Conservation (phyloP, 345 rosid species). For the Triadica sebifera region DNA sequence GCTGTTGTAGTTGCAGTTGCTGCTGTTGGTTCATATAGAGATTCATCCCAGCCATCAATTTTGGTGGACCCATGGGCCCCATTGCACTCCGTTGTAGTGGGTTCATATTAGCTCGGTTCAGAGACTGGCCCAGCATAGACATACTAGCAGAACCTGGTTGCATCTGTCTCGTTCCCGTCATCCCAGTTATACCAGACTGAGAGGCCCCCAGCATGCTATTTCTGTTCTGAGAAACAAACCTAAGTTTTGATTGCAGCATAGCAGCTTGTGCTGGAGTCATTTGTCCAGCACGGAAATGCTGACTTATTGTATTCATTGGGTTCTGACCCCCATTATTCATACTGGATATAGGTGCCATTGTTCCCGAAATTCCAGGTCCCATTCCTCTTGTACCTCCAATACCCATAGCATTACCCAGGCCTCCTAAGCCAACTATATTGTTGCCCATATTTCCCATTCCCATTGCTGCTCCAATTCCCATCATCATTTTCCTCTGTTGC, state of each 20-base stretch:
- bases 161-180: conserved; percentile 67
- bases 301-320: conserved; percentile 54
- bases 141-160: conserved; percentile 56
- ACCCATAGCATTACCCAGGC: conserved; percentile 52
- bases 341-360: conserved; percentile 61
- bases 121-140: conserved; percentile 55
- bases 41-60: conserved; percentile 64
- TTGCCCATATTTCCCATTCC: conserved; percentile 63
- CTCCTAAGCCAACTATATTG: conserved; percentile 62
- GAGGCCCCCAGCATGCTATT: conserved; percentile 45
- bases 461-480: conserved; percentile 57
- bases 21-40: conserved; percentile 64
- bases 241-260: conserved; percentile 32
- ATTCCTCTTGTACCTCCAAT: conserved; percentile 70
- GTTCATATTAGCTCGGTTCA: conserved; percentile 59
- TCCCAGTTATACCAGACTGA: conserved; percentile 64
- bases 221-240: conserved; percentile 24
- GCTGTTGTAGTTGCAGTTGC: conserved; percentile 18
- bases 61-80: conserved; percentile 92
- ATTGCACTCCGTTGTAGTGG: conserved; percentile 54
- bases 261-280: conserved; percentile 37
- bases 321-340: conserved; percentile 64
- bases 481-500: conserved; percentile 61
- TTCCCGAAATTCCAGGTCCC: conserved; percentile 66
- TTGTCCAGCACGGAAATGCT: conserved; percentile 53